Evolutionary conservation across 768 basidiomycete genomes (phyloP), one percentile per base, ranked within the genome.

Genomic region (Tylopilus rubrobrunneus): DNA sequence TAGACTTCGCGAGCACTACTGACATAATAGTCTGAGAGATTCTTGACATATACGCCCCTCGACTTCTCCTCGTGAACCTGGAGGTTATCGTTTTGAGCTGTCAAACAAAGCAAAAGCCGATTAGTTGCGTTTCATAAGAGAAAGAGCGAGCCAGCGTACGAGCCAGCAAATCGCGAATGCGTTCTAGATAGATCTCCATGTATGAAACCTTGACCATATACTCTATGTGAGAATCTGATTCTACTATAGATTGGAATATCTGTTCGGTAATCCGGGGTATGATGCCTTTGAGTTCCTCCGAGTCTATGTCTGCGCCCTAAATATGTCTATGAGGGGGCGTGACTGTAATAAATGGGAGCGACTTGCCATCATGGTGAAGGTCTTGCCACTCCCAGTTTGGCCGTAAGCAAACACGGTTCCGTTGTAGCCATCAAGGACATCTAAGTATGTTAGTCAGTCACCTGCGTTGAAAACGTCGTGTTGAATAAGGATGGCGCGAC

Each of bases 201-300:
- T 98, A 99, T 34, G 93, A 97, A 48, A 98, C 97, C 74, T 99
- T 99, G 70, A 99, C 97, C 59, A 98, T 85, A 71, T 99, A 99
- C 72, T 99, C 97, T 53, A 99, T 76, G 70, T 92, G 92, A 34
- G 90, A 82, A 61, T 98, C 96, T 51, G 94, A 96, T 65, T 93
- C 86, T 53, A 97, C 87, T 67, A 99, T 99, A 47, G 93, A 93
- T 59, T 94, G 90, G 72, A 99, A 99, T 67, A 99, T 97, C 71
- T 99, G 97, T 70, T 99, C 95, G 5, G 96, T 96, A 59, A 99
- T 98, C 51, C 97, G 87, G 49, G 97, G 97, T 59, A 97, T 98
- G 52, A 99, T 90, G 63, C 97, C 97, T 74, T 89, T 93, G 56
- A 96, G 76, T 23, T 95, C 89, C n/a, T 84, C 80, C 37, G 86